Base-by-base conservation (phyloP, 352 stramenopile species). In the Pythium volutum region DNA sequence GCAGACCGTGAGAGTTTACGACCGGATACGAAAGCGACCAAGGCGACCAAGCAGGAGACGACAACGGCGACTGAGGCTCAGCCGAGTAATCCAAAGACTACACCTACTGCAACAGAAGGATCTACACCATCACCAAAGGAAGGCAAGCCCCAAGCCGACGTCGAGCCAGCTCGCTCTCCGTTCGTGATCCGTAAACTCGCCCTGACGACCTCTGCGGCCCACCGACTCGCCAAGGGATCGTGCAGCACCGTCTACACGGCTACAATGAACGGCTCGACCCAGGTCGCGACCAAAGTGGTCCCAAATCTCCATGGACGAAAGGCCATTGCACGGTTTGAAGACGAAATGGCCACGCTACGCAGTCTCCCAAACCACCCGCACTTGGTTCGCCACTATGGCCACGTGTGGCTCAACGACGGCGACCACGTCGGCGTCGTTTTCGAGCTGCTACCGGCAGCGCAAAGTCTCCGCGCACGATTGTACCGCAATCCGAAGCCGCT, bases 331-430 rank as follows among this genome's bases (percentile, higher is more conserved):
- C 51, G 36, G 12, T 34, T 23, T 31, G 34, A 48, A 22, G 6
- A 23, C 4, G 51, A 58, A 27, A 34, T 47, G 4, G 23, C 7
- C 7, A 46, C 29, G 23, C 51, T 58, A 2, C 18, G 23, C 25
- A 34, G 25, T 27, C 33, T 58, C 7, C 51, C 33, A n/a, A 20
- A 58, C 14, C 31, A 58, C 34, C 12, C 18, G 15, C 23, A 58
- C 36, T 27, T 58, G 51, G 20, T 58, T 15, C 51, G 36, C 38
- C 18, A 48, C 31, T 47, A 58, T 27, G 51, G 51, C 33, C 20
- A 48, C 15, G 51, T 46, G 12, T 39, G 22, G n/a, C 31, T 48
- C 5, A 5, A 36, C 20, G 18, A 48, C 16, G 36, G 36, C 25
- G 11, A 39, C 22, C 3, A 34, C 6, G 34, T 58, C n/a, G 51